Evolutionary conservation across 2,329 filamentous ascomycete species (phyloP), one percentile per base, ranked within the genome.

Genomic region (Parascedosporium putredinis): DNA sequence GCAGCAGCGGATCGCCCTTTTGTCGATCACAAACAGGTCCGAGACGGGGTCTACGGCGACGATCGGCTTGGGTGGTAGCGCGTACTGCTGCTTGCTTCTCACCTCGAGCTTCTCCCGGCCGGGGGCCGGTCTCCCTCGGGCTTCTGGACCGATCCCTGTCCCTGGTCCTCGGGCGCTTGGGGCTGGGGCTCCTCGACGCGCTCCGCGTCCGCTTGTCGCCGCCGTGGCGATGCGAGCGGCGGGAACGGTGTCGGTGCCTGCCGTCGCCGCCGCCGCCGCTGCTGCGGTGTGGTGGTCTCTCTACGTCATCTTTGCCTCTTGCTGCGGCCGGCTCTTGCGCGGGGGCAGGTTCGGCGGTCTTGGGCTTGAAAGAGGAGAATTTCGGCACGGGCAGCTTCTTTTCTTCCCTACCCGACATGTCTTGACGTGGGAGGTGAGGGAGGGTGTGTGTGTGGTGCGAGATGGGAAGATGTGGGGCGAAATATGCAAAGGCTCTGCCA

Each of bases 1-100:
- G 64, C 55, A 93, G 88, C 45, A 88, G 75, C 4, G 75, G 70
- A 58, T 97, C 91, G 0, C 91, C 90, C 59, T 80, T 81, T 71
- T 79, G 64, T 97, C 91, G 47, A 86, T 59, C 42, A 79, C 58
- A 61, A 79, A 90, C 3, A 43, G 16, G 20, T 38, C 42, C 25
- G 42, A 45, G 1, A 22, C 46, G 14, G 12, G 8, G 7, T 38
- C 33, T n/a, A 16, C 31, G 36, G 34, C 16, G n/a, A n/a, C n/a
- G n/a, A n/a, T n/a, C 12, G 47, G 25, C 10, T 20, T 31, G 7
- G 27, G 36, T 6, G 10, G 42, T 6, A 2, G 42, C 16, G 42
- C 14, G 22, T 10, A 6, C n/a, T 27, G 45, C 4, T 16, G 3
- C 25, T 22, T 6, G 14, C 36, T 43, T 25, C 43, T 31, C 47